Base-by-base conservation (phyloP, 495 filamentous ascomycete genomes). In the Tuber indicum region DNA sequence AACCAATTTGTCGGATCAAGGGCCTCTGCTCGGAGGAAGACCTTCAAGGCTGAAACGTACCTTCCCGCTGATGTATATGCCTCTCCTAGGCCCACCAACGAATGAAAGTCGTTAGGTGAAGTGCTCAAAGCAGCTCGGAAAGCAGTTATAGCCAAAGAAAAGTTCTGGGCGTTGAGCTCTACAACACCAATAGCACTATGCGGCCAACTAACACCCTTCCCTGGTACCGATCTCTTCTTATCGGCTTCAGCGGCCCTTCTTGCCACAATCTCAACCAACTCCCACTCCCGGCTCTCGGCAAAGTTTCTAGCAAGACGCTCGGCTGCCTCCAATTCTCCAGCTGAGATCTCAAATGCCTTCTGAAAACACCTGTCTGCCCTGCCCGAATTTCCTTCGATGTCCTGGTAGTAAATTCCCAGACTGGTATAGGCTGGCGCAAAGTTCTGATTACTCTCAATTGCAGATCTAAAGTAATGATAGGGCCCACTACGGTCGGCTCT, bases 181-280 rank as follows among this genome's bases (percentile, higher is more conserved):
- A 96, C 96, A n/a, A 97, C 92, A 47, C 96, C 96, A 5, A 99
- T 87, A 1, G 96, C 94, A n/a, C 94, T 93, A 81, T 92, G 94
- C 14, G 96, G 96, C 96, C 96, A 99, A 85, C 96, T 98, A 76
- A 94, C 89, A 7, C 92, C 93, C 83, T 91, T 94, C 8, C 96
- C 96, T 36, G 96, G 96, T 17, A 94, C 89, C 66, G 94, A 92
- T 81, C 91, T 91, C 70, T 92, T 91, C 82, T 93, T 94, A 75
- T 96, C 96, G 7, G 95, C 97, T 74, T 98, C 94, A 2, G 97
- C 90, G 0, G 97, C 94, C 73, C 96, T 89, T 83, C 95, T 93
- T 19, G 96, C 91, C 45, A 98, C 89, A 12, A 93, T 90, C 85
- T 98, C 96, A 2, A 99, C 96, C 43, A 96, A 89, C 74, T 98